phyloP scores from a whole-genome alignment of 345 rosid genomes.

The Leavenworthia alabamica region DNA sequence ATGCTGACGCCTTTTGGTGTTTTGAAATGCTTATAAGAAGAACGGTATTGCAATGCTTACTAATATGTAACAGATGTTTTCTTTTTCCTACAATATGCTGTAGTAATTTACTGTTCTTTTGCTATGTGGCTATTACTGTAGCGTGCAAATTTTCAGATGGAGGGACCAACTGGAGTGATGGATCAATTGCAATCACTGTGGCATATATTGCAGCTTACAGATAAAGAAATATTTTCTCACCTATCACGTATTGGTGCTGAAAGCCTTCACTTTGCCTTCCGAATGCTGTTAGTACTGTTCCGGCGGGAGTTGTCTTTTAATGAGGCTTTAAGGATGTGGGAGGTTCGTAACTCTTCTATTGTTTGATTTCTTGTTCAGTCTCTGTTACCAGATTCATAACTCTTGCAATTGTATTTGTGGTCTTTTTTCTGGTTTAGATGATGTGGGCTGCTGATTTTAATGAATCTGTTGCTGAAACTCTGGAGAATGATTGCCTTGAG shows the following conservation, averaged over 20 bases:
- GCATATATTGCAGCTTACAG: conserved; percentile 72
- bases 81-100: neutral
- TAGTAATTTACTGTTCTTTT: conserved; percentile 4
- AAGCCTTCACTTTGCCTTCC: conserved; percentile 98
- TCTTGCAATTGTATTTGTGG: neutral
- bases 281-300: conserved; percentile 84
- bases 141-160: conserved; percentile 84
- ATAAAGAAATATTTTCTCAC: conserved; percentile 74
- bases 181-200: conserved; percentile 75
- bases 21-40: conserved; percentile 95
- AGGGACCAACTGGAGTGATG: conserved; percentile 94
- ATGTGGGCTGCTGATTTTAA: conserved; percentile 98
- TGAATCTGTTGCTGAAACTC: conserved; percentile 42
- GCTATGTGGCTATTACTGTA: conserved; percentile 31
- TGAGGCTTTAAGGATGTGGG: conserved; percentile 93
- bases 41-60: conserved; percentile 45
- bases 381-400: neutral
- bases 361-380: conserved; percentile 2
- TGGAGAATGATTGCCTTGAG: conserved; percentile 69
- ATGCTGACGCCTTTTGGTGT: conserved; percentile 98
- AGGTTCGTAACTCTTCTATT: conserved; percentile 44
- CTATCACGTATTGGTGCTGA: conserved; percentile 77
- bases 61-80: conserved; percentile 1
- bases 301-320: conserved; percentile 68
- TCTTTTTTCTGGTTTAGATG: conserved; percentile 51